Evolutionary conservation across 2,329 filamentous ascomycete species (phyloP).

Genomic region (Penicillium decumbens): DNA sequence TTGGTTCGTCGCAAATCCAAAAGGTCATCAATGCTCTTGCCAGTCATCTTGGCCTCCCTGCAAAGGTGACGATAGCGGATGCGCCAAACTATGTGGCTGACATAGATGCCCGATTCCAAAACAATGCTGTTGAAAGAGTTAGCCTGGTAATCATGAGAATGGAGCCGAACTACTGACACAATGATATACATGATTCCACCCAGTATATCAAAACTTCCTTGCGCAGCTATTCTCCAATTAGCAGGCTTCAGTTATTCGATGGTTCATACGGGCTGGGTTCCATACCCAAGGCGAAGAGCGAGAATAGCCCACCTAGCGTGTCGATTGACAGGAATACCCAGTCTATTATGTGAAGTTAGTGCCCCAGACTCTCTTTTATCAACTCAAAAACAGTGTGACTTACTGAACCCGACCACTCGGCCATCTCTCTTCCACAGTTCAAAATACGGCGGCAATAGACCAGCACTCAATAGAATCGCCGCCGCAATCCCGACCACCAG

Average conservation of each 20-base stretch:
- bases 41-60: constrained; percentile 48
- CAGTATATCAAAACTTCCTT: constrained; percentile 58
- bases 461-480: constrained; percentile 53
- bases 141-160: neutral
- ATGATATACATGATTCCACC: constrained; percentile 59
- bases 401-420: constrained; percentile 58
- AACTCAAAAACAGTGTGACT: constrained; percentile 10
- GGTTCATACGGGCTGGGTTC: neutral
- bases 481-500: constrained; percentile 56
- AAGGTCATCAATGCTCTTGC: constrained; percentile 55
- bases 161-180: constrained; percentile 45
- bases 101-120: constrained; percentile 58
- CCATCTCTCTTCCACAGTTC: constrained; percentile 60
- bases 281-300: constrained; percentile 57
- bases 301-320: constrained; percentile 59
- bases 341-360: constrained; percentile 27
- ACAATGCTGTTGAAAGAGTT: constrained; percentile 42
- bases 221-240: constrained; percentile 45
- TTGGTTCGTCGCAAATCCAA: constrained; percentile 17
- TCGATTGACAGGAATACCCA: constrained; percentile 59
- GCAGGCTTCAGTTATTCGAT: constrained; percentile 8
- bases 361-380: neutral
- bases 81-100: constrained; percentile 57
- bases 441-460: constrained; percentile 57
- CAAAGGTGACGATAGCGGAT: constrained; percentile 52